Evolutionary conservation across 78 protist species (phyloP).

Genomic region (Dictyostelium intermedium): DNA sequence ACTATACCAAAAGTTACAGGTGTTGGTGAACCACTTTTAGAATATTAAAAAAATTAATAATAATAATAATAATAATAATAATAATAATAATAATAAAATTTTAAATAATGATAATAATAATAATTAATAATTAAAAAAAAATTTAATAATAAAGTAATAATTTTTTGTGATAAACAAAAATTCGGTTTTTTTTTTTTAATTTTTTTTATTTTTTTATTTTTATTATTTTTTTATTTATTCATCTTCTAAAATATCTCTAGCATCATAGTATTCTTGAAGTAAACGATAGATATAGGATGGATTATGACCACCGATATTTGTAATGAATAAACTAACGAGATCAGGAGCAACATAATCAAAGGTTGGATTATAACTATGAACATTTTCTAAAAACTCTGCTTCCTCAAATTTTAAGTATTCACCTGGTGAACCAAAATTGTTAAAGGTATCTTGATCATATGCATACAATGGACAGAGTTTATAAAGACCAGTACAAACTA

Average conservation of each 20-base stretch:
- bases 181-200: not conserved
- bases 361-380: conserved; percentile 86
- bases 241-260: conserved; percentile 82
- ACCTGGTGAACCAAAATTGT: conserved; percentile 81
- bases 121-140: not conserved
- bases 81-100: not conserved
- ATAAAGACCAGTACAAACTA: conserved; percentile 92
- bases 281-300: conserved; percentile 94
- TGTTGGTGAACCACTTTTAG: conserved; percentile 94
- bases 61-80: not conserved
- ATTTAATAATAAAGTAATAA: not conserved
- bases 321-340: conserved; percentile 90
- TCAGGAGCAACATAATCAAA: conserved; percentile 96
- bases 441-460: conserved; percentile 91
- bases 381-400: conserved; percentile 57
- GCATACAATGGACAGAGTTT: conserved; percentile 92
- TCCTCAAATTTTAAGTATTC: conserved; percentile 68
- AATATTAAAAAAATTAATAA: conserved; percentile 71
- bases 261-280: conserved; percentile 88
- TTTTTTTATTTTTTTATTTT: not conserved
- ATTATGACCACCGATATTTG: conserved; percentile 91
- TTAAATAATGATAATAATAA: no score
- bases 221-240: conserved; percentile 1
- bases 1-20: conserved; percentile 78
- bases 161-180: not conserved